A percentile compares a stretch with the other conserved stretches of the same genome.
phyloP scores from a whole-genome alignment of 1,284 basidiomycete genomes.

The Jaminaea rosea region DNA sequence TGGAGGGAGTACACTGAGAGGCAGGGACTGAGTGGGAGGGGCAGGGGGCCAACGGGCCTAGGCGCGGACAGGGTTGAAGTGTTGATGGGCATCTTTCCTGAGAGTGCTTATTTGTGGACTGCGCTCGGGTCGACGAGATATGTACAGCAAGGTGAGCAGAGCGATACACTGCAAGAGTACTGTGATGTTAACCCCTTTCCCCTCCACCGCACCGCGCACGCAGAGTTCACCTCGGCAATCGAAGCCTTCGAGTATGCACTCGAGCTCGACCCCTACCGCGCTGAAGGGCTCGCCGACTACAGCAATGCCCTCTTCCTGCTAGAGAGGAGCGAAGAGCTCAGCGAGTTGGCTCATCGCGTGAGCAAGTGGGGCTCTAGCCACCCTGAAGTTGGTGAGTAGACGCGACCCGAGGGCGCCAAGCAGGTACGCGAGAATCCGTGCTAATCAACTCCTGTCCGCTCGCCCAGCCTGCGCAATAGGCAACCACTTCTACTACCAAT shows the following conservation, averaged over 20 bases:
- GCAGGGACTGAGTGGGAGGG: too few relatives aligned
- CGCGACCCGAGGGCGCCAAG: not conserved
- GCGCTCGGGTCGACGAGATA: not conserved
- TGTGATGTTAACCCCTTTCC: too few relatives aligned
- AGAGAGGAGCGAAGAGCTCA: conserved; percentile 76
- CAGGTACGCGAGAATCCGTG: not conserved
- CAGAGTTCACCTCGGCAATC: conserved; percentile 34
- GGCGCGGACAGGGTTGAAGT: not conserved
- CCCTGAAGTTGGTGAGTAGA: conserved; percentile 62
- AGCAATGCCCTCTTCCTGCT: conserved; percentile 96
- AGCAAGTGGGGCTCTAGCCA: conserved; percentile 31
- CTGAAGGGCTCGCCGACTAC: conserved; percentile 92
- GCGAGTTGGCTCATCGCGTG: conserved; percentile 68
- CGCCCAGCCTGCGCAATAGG: conserved; percentile 52
- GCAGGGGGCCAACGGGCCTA: too few relatives aligned
- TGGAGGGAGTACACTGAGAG: conserved; percentile 84
- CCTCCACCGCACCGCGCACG: not conserved
- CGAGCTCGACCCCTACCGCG: conserved; percentile 69
- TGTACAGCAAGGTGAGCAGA: conserved; percentile 2
- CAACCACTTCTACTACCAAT: conserved; percentile 87
- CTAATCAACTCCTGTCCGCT: not conserved
- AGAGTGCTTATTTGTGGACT: not conserved
- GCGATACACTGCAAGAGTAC: too few relatives aligned
- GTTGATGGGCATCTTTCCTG: not conserved
- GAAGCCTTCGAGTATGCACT: conserved; percentile 35